A percentile compares a stretch with the other conserved stretches of the same genome.
phyloP scores from a whole-genome alignment of 305 asterid genomes.

The Andrographis paniculata region DNA sequence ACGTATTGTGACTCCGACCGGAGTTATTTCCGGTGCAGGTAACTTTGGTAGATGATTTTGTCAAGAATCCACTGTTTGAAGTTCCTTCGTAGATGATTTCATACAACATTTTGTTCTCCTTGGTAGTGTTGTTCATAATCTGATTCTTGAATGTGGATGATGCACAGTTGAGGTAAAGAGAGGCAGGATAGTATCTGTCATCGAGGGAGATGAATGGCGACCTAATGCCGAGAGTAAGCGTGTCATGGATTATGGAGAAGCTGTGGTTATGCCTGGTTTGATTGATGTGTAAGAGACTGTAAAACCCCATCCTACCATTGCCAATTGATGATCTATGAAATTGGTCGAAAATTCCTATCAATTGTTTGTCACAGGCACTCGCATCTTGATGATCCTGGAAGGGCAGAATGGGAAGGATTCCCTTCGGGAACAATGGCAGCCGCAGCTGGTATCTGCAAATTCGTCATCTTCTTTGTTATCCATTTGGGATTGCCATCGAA shows the following conservation, averaged over 20 bases:
- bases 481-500: too few relatives aligned
- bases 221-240: constrained; percentile 34
- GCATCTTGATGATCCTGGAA: constrained; percentile 97
- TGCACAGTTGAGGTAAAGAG: constrained; percentile 71
- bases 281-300: constrained; percentile 82
- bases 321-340: too few relatives aligned
- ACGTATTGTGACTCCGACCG: constrained; percentile 69
- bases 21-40: constrained; percentile 87
- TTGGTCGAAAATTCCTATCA: too few relatives aligned
- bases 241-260: constrained; percentile 64
- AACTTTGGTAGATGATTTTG: constrained; percentile 17
- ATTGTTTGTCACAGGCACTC: constrained; percentile 50
- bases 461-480: too few relatives aligned
- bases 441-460: constrained; percentile 84
- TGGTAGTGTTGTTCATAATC: not conserved
- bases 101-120: not conserved
- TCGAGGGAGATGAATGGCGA: constrained; percentile 67
- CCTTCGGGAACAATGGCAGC: constrained; percentile 98
- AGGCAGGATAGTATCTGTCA: constrained; percentile 62
- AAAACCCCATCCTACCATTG: too few relatives aligned
- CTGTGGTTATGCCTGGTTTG: constrained; percentile 93
- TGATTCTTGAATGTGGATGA: constrained; percentile 22
- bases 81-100: too few relatives aligned
- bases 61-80: not conserved
- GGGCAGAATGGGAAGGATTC: constrained; percentile 98